Conservation (phyloP, 2,329 filamentous ascomycete species). For the Neoarthrinium moseri region DNA sequence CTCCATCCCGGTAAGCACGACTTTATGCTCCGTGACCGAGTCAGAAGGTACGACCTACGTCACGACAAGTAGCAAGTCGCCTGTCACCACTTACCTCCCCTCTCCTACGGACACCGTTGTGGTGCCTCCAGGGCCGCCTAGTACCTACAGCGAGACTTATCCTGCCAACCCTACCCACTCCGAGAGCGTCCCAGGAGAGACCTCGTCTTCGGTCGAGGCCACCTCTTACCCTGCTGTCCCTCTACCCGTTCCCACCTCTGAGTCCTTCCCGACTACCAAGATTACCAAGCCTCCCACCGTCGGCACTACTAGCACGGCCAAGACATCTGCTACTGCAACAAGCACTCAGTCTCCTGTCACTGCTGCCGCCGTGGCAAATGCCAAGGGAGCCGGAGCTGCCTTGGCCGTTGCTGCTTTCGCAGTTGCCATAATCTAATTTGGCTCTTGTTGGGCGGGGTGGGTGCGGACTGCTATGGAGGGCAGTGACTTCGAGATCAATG, state of each 20-base stretch:
- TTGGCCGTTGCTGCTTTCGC: conserved; percentile 3
- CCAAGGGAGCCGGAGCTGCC: conserved; percentile 4
- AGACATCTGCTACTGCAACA: background rate
- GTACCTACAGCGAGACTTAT: background rate
- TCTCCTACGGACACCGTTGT: no score
- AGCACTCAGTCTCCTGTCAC: conserved; percentile 3
- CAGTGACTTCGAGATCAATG: no score
- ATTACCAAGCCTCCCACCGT: background rate
- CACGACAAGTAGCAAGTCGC: background rate
- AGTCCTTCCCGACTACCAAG: background rate
- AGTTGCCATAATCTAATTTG: conserved; percentile 5
- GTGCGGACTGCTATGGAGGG: no score
- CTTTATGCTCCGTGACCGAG: conserved; percentile 5
- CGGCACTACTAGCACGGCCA: background rate
- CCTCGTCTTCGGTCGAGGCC: background rate
- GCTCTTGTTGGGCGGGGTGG: no score
- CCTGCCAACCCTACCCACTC: background rate
- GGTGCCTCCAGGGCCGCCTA: no score
- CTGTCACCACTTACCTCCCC: no score
- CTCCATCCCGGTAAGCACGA: conserved; percentile 3
- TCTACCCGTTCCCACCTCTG: background rate
- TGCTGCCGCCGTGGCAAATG: conserved; percentile 4
- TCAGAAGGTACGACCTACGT: background rate
- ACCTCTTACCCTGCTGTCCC: background rate
- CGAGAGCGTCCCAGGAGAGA: background rate